phyloP scores from a whole-genome alignment of 192 early-diverging fungal genomes.

The Linnemannia schmuckeri region DNA sequence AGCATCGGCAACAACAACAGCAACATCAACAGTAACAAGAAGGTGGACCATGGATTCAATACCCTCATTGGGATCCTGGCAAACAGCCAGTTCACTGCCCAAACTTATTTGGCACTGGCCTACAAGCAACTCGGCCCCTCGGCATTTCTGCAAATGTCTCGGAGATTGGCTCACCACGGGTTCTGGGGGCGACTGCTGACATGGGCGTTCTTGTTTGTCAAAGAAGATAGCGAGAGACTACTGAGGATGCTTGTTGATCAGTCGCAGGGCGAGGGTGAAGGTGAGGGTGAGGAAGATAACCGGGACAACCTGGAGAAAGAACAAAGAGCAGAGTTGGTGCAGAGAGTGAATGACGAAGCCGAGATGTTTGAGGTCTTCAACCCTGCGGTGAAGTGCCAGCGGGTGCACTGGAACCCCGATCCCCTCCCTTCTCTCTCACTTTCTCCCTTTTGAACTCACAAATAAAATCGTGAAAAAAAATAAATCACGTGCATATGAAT shows the following conservation, averaged over 20 bases:
- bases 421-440: slow-evolving; percentile 6
- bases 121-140: slow-evolving; percentile 34
- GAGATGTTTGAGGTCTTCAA: slow-evolving; percentile 58
- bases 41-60: slow-evolving; percentile 44
- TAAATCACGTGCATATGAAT: not conserved
- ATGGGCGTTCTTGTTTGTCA: slow-evolving; percentile 42
- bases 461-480: too few species aligned
- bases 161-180: slow-evolving; percentile 38
- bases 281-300: too few species aligned
- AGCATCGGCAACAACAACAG: not conserved
- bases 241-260: slow-evolving; percentile 15
- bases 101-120: slow-evolving; percentile 33
- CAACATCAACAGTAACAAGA: not conserved
- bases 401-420: slow-evolving; percentile 18
- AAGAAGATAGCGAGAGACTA: slow-evolving; percentile 31
- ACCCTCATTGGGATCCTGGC: slow-evolving; percentile 28
- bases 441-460: not conserved
- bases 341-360: slow-evolving; percentile 50
- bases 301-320: too few species aligned
- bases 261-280: not conserved
- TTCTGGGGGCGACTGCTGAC: slow-evolving; percentile 49
- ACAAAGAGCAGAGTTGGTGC: not conserved
- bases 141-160: slow-evolving; percentile 25
- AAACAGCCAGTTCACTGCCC: slow-evolving; percentile 43
- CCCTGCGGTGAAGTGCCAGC: slow-evolving; percentile 30